These are phyloP conservation scores for Paradendryphiella salina DNA, from an alignment of 2,329 filamentous ascomycete genomes.

Conservation along the genomic window DNA sequence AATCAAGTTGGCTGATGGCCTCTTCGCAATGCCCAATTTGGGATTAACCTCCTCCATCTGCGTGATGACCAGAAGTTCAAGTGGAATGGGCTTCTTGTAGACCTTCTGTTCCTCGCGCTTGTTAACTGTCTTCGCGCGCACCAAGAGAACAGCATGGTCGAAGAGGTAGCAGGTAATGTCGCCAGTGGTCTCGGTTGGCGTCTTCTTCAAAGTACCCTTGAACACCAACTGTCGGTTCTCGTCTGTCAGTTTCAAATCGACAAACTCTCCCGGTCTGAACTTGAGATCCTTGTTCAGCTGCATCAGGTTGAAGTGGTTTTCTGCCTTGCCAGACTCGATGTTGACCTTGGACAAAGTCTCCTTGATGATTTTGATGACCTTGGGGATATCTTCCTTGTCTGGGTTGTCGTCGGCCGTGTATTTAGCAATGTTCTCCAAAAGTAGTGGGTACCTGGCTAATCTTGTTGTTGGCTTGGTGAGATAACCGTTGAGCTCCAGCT, in stretches of 20 bases:
- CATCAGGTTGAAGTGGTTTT: constrained; percentile 95
- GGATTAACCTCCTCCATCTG: constrained; percentile 98
- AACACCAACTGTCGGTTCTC: constrained; percentile 91
- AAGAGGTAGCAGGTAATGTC: constrained; percentile 96
- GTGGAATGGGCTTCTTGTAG: constrained; percentile 90
- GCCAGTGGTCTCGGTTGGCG: constrained; percentile 74
- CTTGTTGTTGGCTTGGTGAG: constrained; percentile 96
- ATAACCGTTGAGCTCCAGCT: constrained; percentile 95
- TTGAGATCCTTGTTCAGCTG: constrained; percentile 89
- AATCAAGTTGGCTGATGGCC: constrained; percentile 79
- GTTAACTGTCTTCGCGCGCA: constrained; percentile 86
- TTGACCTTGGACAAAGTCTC: constrained; percentile 89
- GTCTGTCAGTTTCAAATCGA: constrained; percentile 92
- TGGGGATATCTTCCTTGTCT: constrained; percentile 89
- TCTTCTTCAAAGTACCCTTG: constrained; percentile 93
- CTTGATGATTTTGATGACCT: constrained; percentile 82
- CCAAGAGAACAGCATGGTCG: constrained; percentile 90
- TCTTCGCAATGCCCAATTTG: constrained; percentile 75
- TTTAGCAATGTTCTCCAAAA: constrained; percentile 90
- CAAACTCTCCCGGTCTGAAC: constrained; percentile 85
- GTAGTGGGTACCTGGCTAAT: constrained; percentile 87
- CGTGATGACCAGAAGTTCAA: constrained; percentile 88
- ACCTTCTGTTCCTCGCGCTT: constrained; percentile 95
- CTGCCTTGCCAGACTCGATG: constrained; percentile 91
- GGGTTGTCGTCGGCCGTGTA: constrained; percentile 86